Conservation (phyloP, 371 early-diverging fungal species). For the Mucor piriformis region DNA sequence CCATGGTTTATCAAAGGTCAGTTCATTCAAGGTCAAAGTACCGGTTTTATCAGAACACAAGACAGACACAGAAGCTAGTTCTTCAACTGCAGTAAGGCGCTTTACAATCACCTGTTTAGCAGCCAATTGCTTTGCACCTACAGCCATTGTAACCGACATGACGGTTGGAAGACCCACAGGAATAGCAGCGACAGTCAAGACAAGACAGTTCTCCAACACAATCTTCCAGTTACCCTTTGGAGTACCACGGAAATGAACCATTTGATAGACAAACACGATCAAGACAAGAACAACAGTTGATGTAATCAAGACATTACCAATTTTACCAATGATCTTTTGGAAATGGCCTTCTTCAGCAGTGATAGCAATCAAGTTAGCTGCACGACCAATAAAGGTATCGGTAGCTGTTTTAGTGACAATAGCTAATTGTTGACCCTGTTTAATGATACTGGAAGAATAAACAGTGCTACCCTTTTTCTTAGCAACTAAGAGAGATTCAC, state of each 20-base stretch:
- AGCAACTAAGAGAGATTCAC: conserved; percentile 81
- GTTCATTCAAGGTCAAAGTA: conserved; percentile 90
- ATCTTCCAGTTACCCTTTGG: conserved; percentile 34
- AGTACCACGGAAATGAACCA: conserved; percentile 45
- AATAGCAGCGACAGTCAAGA: conserved; percentile 91
- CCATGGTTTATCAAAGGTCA: conserved; percentile 90
- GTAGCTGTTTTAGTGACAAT: conserved; percentile 83
- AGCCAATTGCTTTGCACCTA: conserved; percentile 90
- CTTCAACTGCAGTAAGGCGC: conserved; percentile 92
- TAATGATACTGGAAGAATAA: conserved; percentile 81
- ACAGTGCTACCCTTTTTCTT: conserved; percentile 78
- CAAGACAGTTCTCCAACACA: conserved; percentile 70
- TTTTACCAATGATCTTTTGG: conserved; percentile 78
- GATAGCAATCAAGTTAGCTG: conserved; percentile 82
- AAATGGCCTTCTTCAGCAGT: conserved; percentile 83
- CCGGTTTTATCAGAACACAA: conserved; percentile 98
- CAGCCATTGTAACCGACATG: conserved; percentile 94
- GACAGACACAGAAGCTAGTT: conserved; percentile 90
- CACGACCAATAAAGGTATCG: conserved; percentile 87
- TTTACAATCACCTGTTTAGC: conserved; percentile 93
- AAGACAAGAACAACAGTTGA: conserved; percentile 73
- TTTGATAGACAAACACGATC: conserved; percentile 74
- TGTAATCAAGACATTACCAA: conserved; percentile 79
- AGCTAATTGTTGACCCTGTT: conserved; percentile 81
- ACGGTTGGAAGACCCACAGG: conserved; percentile 96